Evolutionary conservation across 73 alveolate species (phyloP), one percentile per base, ranked within the genome.

Genomic region (Paramecium pentaurelia): DNA sequence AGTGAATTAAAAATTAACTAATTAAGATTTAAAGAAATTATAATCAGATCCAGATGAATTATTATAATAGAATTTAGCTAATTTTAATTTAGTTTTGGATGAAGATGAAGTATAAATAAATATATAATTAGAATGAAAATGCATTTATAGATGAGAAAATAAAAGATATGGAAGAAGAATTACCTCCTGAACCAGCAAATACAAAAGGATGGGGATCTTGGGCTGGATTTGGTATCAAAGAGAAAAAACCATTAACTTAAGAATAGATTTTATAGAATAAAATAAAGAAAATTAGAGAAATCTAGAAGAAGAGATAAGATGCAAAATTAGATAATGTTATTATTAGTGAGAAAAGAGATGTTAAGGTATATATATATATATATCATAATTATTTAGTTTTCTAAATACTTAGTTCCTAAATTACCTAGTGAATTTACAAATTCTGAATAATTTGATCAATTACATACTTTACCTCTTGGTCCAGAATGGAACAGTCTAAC

Each of bases 401-500:
- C 47, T 20, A 80, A 80, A 47, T 80, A 44, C 44, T 80, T 80
- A 47, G 73, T 80, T 25, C 51, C 47, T 1, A 80, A 49, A 80
- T 80, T 80, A 16, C 91, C 91, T 3, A 60, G 58, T 44, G 77
- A 80, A 80, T 80, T 45, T 47, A 14, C 4, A 0, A 45, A 42
- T 80, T 30, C 91, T 1, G 51, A 44, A 44, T 27, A 80, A 49
- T 80, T 42, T 80, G 91, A 80, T 80, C 14, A 80, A 44, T 10
- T 47, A 20, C 75, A 80, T 27, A 28, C 64, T 4, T 25, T 32
- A 12, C 44, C 58, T 22, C 12, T 80, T 5, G 91, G 91, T 25
- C 91, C 91, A 5, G 91, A 80, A 80, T 80, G 91, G 91, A 80
- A 80, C 38, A 80, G 91, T 80, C 12, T 80, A 28, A 44, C 44